A percentile compares a stretch with the other conserved stretches of the same genome.
Evolutionary conservation across 495 filamentous ascomycete species (phyloP).

Genomic region (Staphylotrichum longicolle): DNA sequence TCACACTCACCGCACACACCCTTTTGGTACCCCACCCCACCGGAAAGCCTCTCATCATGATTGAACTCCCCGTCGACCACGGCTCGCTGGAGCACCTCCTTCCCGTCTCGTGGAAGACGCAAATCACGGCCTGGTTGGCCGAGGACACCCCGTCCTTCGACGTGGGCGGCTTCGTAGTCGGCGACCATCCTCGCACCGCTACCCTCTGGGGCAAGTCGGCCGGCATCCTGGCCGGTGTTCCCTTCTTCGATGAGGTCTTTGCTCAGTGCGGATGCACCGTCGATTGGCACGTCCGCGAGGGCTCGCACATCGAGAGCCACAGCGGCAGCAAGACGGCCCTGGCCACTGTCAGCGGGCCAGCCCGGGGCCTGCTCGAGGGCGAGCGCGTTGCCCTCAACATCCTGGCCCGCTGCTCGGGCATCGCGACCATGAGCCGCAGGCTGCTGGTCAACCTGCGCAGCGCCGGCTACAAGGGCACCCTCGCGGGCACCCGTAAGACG

Average conservation of each 20-base stretch:
- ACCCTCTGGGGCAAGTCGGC: conserved; percentile 83
- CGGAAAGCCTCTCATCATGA: conserved; percentile 26
- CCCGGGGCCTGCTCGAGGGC: conserved; percentile 80
- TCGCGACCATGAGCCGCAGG: conserved; percentile 67
- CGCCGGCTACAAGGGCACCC: conserved; percentile 72
- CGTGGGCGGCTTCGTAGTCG: conserved; percentile 96
- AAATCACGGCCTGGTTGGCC: conserved; percentile 80
- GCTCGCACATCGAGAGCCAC: conserved; percentile 54
- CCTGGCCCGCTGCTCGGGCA: conserved; percentile 86
- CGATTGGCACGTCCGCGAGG: conserved; percentile 83
- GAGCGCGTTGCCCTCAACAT: conserved; percentile 92
- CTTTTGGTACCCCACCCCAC: not conserved
- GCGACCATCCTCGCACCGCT: conserved; percentile 71
- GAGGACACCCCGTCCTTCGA: conserved; percentile 96
- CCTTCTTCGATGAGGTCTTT: conserved; percentile 96
- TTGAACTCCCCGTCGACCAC: conserved; percentile 53
- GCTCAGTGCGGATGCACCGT: conserved; percentile 82
- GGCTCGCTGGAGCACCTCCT: conserved; percentile 79
- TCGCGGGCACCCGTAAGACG: conserved; percentile 96
- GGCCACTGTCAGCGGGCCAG: conserved; percentile 84
- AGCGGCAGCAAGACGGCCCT: conserved; percentile 48
- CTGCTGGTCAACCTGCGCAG: conserved; percentile 52
- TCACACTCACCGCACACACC: not conserved
- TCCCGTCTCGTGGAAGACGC: conserved; percentile 75
- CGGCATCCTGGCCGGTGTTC: conserved; percentile 85